Evolutionary conservation across 805 yeast genomes (phyloP).

Genomic region (Zygotorulaspora sp.): DNA sequence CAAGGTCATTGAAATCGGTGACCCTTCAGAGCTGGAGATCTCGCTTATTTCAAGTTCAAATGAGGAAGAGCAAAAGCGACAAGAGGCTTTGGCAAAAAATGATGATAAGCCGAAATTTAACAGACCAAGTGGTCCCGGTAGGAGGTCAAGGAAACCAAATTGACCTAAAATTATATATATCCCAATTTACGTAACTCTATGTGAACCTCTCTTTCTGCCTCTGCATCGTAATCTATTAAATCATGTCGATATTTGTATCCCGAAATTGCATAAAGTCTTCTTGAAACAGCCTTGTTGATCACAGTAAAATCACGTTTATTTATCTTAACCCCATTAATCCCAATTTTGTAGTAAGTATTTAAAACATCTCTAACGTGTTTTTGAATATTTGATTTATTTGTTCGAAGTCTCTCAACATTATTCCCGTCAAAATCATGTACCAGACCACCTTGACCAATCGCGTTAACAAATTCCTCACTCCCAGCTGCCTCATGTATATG

Average conservation of each 20-base stretch:
- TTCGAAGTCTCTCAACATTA: constrained; percentile 16
- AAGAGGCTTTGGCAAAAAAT: constrained; percentile 13
- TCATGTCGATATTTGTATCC: constrained; percentile 15
- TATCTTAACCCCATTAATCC: constrained; percentile 19
- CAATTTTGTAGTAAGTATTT: constrained; percentile 43
- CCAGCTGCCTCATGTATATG: too few species aligned
- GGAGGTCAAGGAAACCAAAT: constrained; percentile 35
- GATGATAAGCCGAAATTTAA: constrained; percentile 36
- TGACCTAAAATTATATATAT: constrained; percentile 3
- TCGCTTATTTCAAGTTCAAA: constrained; percentile 26
- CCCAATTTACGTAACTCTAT: constrained; percentile 12
- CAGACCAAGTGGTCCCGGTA: constrained; percentile 71
- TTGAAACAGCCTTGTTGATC: constrained; percentile 59
- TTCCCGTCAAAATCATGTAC: too few species aligned
- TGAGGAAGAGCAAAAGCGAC: constrained; percentile 36
- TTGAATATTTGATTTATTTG: constrained; percentile 56
- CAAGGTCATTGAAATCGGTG: constrained; percentile 64
- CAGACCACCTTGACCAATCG: too few species aligned
- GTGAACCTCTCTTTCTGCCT: constrained; percentile 14
- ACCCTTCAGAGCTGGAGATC: constrained; percentile 61
- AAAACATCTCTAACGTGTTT: constrained; percentile 50
- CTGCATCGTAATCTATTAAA: constrained; percentile 15
- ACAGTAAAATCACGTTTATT: constrained; percentile 47
- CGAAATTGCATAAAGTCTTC: constrained; percentile 47
- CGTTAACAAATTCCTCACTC: too few species aligned